Percentiles rank a stretch among this genome's conserved stretches.
Conservation (phyloP, 1,284 basidiomycete genomes). For the Apiotrichum gamsii region DNA sequence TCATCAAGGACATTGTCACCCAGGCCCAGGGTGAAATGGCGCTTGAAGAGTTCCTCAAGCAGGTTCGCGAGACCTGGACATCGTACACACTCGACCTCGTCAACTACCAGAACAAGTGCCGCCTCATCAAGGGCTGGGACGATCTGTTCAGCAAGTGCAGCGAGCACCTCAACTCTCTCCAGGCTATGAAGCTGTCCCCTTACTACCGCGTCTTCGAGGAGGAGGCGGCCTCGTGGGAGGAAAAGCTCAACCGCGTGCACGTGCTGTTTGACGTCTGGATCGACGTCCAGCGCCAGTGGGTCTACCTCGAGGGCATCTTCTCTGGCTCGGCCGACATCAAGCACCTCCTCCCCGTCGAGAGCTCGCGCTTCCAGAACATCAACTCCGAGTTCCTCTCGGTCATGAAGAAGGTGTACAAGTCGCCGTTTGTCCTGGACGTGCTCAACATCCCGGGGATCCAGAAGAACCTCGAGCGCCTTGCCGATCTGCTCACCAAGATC, state of each 20-base stretch:
- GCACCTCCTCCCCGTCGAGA: constrained; percentile 95
- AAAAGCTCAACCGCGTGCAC: constrained; percentile 88
- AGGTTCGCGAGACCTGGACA: constrained; percentile 96
- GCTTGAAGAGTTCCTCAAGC: constrained; percentile 85
- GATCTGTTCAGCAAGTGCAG: constrained; percentile 94
- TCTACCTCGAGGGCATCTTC: constrained; percentile 98
- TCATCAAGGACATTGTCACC: constrained; percentile 89
- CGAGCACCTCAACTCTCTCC: constrained; percentile 91
- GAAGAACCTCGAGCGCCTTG: constrained; percentile 93
- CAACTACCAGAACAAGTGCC: constrained; percentile 98
- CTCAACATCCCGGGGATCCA: constrained; percentile 94
- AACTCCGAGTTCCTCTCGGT: constrained; percentile 96
- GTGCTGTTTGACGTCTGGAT: constrained; percentile 99
- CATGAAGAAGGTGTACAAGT: constrained; percentile 99
- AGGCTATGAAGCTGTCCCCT: constrained; percentile 94
- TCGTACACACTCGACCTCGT: constrained; percentile 92
- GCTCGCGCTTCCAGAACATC: constrained; percentile 95
- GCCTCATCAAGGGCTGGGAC: constrained; percentile 95
- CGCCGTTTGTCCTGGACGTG: constrained; percentile 93
- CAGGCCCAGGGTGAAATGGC: constrained; percentile 99
- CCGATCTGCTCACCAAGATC: constrained; percentile 93
- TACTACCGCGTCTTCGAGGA: constrained; percentile 97
- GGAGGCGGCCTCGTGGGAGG: constrained; percentile 88
- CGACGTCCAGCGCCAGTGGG: constrained; percentile 99
- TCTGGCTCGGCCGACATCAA: constrained; percentile 98